Base-by-base conservation (phyloP, 148 eudicot genomes). In the Persicaria maculosa region DNA sequence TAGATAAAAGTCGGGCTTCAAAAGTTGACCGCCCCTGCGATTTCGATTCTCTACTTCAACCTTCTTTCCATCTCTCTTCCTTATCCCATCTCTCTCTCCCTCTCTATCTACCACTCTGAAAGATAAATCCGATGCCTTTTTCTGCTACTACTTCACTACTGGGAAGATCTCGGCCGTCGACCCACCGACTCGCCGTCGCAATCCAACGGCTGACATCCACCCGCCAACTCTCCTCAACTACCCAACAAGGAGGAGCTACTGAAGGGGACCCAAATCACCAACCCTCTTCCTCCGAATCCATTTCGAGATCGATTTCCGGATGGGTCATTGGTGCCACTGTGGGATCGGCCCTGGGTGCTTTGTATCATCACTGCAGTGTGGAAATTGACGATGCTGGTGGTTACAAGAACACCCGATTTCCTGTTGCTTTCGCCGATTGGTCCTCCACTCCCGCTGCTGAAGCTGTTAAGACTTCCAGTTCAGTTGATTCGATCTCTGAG, bases 401-500 rank as follows among this genome's bases (percentile, higher is more conserved):
- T 67, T 6, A 67, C 62, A 25, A 62, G 68, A 14, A 25, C 68
- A 12, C 46, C 44, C 46, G 46, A 65, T 65, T 9, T 40, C 43
- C 7, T 71, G 50, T 71, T 71, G 73, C 53, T 9, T 47, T 71
- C 16, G 73, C 73, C 6, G 73, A 71, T 48, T 71, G 53, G 50
- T 47, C 54, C 36, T 71, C 73, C 17, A 20, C 72, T 47, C 31
- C 72, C 22, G n/a, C 50, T 5, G 25, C 73, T 47, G 73, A 71
- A 46, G 25, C 73, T 46, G 73, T 48, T 11, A 2, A 52, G 19
- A 31, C 73, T 46, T 46, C 73, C 6, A 47, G 17, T 47, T 48
- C 73, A 8, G 73, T 44, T 15, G 72, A 45, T 68, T 68, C 72
- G 6, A 0, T 68, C 9, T 44, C 72, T 48, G 73, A 71, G 6